Evolutionary conservation across 306 rosid species (phyloP).

Genomic region (Sicyos edulis): DNA sequence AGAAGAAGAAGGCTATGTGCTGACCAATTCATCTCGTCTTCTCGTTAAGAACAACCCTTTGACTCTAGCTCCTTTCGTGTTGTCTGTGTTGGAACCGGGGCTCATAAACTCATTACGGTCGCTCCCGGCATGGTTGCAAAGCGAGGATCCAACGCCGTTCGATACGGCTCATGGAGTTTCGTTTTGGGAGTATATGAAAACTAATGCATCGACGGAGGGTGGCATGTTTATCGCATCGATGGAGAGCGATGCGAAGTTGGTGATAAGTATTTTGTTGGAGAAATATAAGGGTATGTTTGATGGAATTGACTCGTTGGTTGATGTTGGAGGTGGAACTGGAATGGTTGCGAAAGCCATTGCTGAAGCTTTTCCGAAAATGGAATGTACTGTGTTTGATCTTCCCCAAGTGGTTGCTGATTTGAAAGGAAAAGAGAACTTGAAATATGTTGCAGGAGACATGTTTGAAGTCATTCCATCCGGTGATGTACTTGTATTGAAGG

Average conservation of each 20-base stretch:
- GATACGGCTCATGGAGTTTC: not conserved
- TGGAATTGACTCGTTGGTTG: conserved; percentile 28
- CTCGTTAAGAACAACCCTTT: no score
- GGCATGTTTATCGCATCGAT: not conserved
- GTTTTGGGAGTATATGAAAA: not conserved
- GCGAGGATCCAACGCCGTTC: not conserved
- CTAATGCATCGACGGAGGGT: not conserved
- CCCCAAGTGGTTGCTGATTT: no score
- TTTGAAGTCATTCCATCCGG: no score
- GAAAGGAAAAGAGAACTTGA: no score
- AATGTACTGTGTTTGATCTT: no score
- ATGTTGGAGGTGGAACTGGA: conserved; percentile 5
- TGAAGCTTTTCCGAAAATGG: no score
- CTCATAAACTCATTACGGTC: not conserved
- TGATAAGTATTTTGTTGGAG: conserved; percentile 27
- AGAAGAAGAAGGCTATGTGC: no score
- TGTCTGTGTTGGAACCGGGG: not conserved
- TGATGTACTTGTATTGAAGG: no score
- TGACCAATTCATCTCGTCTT: no score
- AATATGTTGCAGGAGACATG: no score
- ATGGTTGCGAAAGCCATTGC: no score
- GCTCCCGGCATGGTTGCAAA: not conserved
- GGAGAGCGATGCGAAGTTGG: not conserved
- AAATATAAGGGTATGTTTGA: conserved; percentile 38
- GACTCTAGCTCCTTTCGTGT: no score